Conservation (phyloP, 2,329 filamentous ascomycete species). For the Cytospora mali region DNA sequence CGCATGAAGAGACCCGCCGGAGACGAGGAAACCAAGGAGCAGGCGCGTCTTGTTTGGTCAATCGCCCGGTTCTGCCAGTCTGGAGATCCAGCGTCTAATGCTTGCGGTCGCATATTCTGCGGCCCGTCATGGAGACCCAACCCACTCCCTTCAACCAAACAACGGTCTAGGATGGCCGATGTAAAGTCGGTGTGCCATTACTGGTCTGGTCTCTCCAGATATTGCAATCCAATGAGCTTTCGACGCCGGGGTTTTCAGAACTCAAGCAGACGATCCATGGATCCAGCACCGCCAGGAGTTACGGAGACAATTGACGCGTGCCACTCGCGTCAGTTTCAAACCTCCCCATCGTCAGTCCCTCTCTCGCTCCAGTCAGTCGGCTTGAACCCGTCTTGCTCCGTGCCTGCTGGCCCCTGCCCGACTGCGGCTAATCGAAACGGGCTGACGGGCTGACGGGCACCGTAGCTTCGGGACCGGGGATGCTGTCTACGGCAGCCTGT, state of each 20-base stretch:
- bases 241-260: conserved; percentile 14
- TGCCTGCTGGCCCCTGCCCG: neutral
- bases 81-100: conserved; percentile 19
- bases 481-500: neutral
- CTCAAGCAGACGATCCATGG: conserved; percentile 14
- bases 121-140: conserved; percentile 30
- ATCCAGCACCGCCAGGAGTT: conserved; percentile 22
- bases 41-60: conserved; percentile 25
- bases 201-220: conserved; percentile 10
- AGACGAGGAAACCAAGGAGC: conserved; percentile 10
- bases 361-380: neutral
- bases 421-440: conserved; percentile 2
- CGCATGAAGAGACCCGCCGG: conserved; percentile 27
- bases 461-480: neutral
- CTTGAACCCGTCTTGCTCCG: neutral
- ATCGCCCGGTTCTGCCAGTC: conserved; percentile 19
- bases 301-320: conserved; percentile 21
- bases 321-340: conserved; percentile 22
- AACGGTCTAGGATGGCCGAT: conserved; percentile 22
- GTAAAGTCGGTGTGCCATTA: conserved; percentile 30
- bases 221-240: conserved; percentile 21
- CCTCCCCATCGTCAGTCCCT: conserved; percentile 17
- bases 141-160: conserved; percentile 23
- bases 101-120: conserved; percentile 27
- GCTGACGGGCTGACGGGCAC: conserved; percentile 10